These are phyloP conservation scores for Vitis hybrid DNA, from an alignment of 177 flowering plant species.

Conservation along the genomic window DNA sequence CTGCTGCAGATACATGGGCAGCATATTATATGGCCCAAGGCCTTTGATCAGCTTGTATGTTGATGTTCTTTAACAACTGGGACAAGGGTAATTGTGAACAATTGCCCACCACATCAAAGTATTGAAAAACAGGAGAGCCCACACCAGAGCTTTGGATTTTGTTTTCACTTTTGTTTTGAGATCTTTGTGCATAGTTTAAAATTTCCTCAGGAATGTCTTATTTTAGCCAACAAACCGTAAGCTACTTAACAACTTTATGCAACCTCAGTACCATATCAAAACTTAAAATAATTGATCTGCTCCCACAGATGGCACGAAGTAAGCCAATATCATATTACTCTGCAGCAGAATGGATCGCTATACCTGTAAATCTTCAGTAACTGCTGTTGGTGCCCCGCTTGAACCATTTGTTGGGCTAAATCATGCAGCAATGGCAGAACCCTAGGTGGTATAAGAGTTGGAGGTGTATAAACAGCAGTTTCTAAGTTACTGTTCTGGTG, in stretches of 20 bases:
- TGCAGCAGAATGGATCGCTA: background rate
- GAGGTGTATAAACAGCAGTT: constrained; percentile 72
- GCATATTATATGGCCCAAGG: no score
- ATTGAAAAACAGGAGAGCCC: no score
- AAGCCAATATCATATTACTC: background rate
- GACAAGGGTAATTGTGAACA: no score
- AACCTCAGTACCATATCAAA: background rate
- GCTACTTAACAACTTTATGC: background rate
- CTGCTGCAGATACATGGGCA: no score
- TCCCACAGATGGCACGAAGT: background rate
- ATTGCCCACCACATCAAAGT: no score
- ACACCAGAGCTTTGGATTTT: no score
- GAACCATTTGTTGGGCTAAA: constrained; percentile 86
- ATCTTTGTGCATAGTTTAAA: no score
- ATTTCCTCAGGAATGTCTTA: no score
- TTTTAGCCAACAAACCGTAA: background rate
- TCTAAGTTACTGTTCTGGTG: constrained; percentile 43
- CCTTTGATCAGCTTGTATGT: no score
- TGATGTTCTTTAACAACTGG: no score
- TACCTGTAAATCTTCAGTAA: constrained; percentile 74
- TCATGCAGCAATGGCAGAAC: constrained; percentile 84
- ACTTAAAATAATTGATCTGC: background rate
- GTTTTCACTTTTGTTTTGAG: no score
- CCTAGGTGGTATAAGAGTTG: constrained; percentile 89
- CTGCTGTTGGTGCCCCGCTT: constrained; percentile 85